Evolutionary conservation across 345 rosid genomes (phyloP), one percentile per base, ranked within the genome.

Genomic region (Excoecaria agallocha): DNA sequence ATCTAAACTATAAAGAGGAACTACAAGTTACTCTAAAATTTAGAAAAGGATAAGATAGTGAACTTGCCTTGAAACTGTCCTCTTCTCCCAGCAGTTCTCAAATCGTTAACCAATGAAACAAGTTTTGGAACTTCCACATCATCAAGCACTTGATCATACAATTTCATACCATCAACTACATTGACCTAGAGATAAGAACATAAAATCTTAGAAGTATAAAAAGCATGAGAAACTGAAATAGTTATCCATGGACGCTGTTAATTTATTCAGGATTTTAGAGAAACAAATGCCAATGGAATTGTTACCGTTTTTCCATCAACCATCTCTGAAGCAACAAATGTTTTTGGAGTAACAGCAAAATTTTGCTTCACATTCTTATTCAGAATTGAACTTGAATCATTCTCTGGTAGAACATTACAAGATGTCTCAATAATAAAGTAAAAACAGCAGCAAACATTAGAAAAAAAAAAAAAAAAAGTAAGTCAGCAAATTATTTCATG

Each of bases 11-110:
- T n/a, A n/a, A n/a, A n/a, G n/a, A n/a, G n/a, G n/a, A n/a, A n/a
- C n/a, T n/a, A n/a, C n/a, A n/a, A n/a, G n/a, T n/a, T n/a, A n/a
- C n/a, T n/a, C n/a, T n/a, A 2, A 24, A 61, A 35, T 30, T 37
- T 46, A 55, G 38, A 57, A 20, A 66, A 66, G 49, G 35, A 60
- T 39, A 3, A 43, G n/a, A 48, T 39, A 71, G 72, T 39, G 45
- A 58, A 85, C 96, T 89, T 88, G 86, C 99, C 92, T 86, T 84
- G 96, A 82, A 85, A 86, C 74, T 91, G 89, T 58, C 97, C 97
- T 71, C 81, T 86, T 85, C 80, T 88, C 41, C 99, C 99, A 13
- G 89, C 79, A n/a, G 80, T 81, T 83, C 91, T 88, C 69, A 91
- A 72, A 78, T 89, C 94, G 84, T 87, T 85, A 69, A 85, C 89